Evolutionary conservation across 306 rosid species (phyloP).

Genomic region (Ormosia emarginata): DNA sequence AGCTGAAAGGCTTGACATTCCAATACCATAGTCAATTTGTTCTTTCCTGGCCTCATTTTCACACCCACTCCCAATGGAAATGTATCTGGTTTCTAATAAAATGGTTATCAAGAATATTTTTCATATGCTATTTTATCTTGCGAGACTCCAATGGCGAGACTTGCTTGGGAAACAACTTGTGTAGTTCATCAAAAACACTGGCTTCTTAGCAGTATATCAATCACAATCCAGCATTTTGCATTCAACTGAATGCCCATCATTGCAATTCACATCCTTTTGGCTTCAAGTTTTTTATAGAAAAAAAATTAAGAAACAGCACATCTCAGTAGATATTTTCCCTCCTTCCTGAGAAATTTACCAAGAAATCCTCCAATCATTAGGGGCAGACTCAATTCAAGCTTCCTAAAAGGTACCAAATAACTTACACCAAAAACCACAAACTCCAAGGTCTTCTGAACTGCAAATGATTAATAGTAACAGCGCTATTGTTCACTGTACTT

Average conservation of each 20-base stretch:
- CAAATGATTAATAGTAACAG: background rate
- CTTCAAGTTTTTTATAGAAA: background rate
- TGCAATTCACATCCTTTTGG: conserved; percentile 2
- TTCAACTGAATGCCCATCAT: background rate
- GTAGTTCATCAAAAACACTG: conserved; percentile 4
- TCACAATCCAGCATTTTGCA: background rate
- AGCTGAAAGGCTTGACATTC: conserved; percentile 24
- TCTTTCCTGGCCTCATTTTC: conserved; percentile 3
- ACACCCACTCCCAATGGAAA: background rate
- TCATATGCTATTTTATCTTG: background rate
- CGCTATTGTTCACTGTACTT: background rate
- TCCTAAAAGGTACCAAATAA: background rate
- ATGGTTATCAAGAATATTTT: background rate
- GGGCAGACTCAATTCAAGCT: background rate
- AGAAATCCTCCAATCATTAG: background rate
- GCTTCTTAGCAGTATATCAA: background rate
- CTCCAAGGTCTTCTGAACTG: background rate
- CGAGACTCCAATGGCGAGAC: background rate
- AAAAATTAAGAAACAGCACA: background rate
- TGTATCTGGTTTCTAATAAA: conserved; percentile 1
- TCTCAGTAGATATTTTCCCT: background rate
- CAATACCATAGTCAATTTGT: background rate
- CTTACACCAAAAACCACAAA: background rate
- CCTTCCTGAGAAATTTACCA: conserved; percentile 5
- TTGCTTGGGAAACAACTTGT: background rate